phyloP scores from a whole-genome alignment of 2,329 filamentous ascomycete genomes.

The Aspergillus versicolor region DNA sequence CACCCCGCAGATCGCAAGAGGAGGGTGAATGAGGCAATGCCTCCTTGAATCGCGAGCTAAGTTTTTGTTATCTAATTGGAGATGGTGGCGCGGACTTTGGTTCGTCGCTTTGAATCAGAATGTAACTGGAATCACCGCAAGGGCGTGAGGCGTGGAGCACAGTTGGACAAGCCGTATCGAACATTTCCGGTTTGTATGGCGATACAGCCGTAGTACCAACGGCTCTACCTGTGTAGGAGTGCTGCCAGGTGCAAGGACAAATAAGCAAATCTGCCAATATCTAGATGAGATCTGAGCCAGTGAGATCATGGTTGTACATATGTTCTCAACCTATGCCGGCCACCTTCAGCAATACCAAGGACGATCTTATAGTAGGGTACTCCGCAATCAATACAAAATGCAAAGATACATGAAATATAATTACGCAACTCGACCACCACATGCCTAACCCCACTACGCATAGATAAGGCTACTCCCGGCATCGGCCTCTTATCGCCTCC shows the following conservation, averaged over 20 bases:
- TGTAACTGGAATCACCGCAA: constrained; percentile 22
- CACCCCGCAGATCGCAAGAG: background rate
- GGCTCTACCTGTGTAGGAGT: too few species aligned
- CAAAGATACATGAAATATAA: background rate
- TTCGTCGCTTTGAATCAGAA: constrained; percentile 2
- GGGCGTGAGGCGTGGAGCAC: constrained; percentile 20
- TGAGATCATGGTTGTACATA: background rate
- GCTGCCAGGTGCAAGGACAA: too few species aligned
- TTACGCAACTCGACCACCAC: background rate
- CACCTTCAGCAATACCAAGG: background rate
- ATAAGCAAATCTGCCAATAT: too few species aligned
- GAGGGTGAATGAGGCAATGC: background rate
- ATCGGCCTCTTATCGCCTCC: constrained; percentile 24
- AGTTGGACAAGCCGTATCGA: background rate
- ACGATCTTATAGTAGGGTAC: background rate
- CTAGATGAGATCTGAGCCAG: too few species aligned
- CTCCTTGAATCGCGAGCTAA: background rate
- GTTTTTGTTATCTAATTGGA: constrained; percentile 26
- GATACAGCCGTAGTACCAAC: background rate
- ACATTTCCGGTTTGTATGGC: background rate
- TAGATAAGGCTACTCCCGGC: constrained; percentile 39
- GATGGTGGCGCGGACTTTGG: constrained; percentile 3
- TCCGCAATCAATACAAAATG: background rate
- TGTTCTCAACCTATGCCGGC: background rate
- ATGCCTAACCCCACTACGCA: constrained; percentile 20